Evolutionary conservation across 1,284 basidiomycete species (phyloP).

Genomic region (Trametes polyzona): DNA sequence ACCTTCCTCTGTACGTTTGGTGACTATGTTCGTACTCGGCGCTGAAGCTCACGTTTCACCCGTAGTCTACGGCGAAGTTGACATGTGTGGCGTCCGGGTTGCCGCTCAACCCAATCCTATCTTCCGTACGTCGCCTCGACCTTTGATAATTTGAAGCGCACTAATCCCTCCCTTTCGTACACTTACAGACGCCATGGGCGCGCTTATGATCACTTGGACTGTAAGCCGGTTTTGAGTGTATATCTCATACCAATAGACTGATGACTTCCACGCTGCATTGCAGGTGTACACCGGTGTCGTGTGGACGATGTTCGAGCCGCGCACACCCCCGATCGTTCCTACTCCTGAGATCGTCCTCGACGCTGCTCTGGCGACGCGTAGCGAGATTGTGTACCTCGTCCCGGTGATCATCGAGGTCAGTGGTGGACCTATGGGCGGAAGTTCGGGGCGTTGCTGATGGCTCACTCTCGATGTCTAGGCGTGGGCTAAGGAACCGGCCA

Average conservation of each 20-base stretch:
- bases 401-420: slow-evolving; percentile 33
- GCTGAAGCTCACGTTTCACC: too few relatives aligned
- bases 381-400: slow-evolving; percentile 25
- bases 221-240: neutral
- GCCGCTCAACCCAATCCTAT: slow-evolving; percentile 29
- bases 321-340: slow-evolving; percentile 20
- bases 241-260: too few relatives aligned
- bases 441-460: neutral
- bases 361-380: slow-evolving; percentile 10
- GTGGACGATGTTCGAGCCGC: slow-evolving; percentile 19
- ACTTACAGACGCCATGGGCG: slow-evolving; percentile 23
- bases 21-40: neutral
- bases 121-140: slow-evolving; percentile 23
- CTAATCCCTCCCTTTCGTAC: neutral
- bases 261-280: neutral
- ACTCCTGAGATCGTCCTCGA: slow-evolving; percentile 22
- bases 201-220: slow-evolving; percentile 15
- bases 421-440: neutral
- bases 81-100: slow-evolving; percentile 27
- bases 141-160: neutral
- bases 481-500: slow-evolving; percentile 27
- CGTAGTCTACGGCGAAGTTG: slow-evolving; percentile 24
- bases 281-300: slow-evolving; percentile 19
- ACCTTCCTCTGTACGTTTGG: slow-evolving; percentile 9
- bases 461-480: slow-evolving; percentile 26